Evolutionary conservation across 805 yeast genomes (phyloP).

Genomic region (Cyberlindnera veronae): DNA sequence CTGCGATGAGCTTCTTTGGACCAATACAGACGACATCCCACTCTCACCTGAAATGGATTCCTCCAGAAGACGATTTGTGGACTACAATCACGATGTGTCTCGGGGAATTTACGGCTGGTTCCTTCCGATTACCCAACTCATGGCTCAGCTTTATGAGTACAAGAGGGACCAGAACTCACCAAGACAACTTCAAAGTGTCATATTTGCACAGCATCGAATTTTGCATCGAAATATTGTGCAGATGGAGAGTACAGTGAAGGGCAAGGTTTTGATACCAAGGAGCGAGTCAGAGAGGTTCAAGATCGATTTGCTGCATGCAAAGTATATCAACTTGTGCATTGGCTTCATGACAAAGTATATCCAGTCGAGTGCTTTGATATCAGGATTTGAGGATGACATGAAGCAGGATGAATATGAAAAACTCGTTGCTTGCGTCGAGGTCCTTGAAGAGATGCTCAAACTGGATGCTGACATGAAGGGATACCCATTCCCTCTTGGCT

Average conservation of each 20-base stretch:
- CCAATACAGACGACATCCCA: slow-evolving; percentile 22
- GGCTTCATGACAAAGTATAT: slow-evolving; percentile 19
- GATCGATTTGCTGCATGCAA: slow-evolving; percentile 23
- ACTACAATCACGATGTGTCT: slow-evolving; percentile 25
- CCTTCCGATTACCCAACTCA: slow-evolving; percentile 32
- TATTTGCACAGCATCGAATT: slow-evolving; percentile 6
- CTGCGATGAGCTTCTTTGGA: slow-evolving; percentile 33
- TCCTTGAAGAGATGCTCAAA: slow-evolving; percentile 18
- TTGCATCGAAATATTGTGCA: slow-evolving; percentile 6
- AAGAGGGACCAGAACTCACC: slow-evolving; percentile 11
- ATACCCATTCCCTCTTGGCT: slow-evolving; percentile 22
- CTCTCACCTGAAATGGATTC: slow-evolving; percentile 30
- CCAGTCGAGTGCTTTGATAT: slow-evolving; percentile 13
- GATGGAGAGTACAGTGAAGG: slow-evolving; percentile 10
- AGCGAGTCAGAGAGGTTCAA: slow-evolving; percentile 15
- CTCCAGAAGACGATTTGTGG: slow-evolving; percentile 25
- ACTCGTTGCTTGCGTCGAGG: slow-evolving; percentile 18
- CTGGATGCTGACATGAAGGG: slow-evolving; percentile 20
- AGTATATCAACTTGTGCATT: slow-evolving; percentile 19
- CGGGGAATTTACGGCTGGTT: slow-evolving; percentile 38
- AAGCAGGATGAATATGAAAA: slow-evolving; percentile 14
- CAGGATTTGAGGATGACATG: slow-evolving; percentile 16
- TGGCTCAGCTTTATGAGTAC: slow-evolving; percentile 29
- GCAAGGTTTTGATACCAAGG: slow-evolving; percentile 6
- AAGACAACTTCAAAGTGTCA: not conserved